Evolutionary conservation across 176 grass and related monocot species (phyloP).

Genomic region (Saccharum officinarum): DNA sequence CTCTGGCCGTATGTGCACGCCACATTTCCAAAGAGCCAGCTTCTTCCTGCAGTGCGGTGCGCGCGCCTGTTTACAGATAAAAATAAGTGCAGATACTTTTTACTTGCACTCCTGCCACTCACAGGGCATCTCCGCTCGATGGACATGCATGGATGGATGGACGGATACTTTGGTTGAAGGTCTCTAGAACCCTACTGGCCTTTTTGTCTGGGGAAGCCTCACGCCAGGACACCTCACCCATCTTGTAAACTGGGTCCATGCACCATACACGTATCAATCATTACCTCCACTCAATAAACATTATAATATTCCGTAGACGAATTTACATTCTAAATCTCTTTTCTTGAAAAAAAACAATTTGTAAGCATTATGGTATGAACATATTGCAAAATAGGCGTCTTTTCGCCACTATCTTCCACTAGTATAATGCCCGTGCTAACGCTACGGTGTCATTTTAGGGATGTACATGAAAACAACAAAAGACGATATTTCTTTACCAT

Average conservation of each 20-base stretch:
- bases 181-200: constrained; percentile 43
- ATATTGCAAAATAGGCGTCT: too few relatives aligned
- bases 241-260: constrained; percentile 33
- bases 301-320: background rate
- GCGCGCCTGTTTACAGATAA: background rate
- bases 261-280: constrained; percentile 48
- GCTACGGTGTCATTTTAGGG: too few relatives aligned
- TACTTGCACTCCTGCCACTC: constrained; percentile 25
- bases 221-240: background rate
- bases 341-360: too few relatives aligned
- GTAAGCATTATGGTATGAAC: too few relatives aligned
- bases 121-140: constrained; percentile 3
- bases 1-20: constrained; percentile 1
- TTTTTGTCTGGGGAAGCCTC: constrained; percentile 50
- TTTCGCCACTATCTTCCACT: too few relatives aligned
- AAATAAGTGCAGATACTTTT: background rate
- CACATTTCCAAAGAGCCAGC: background rate
- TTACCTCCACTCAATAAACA: constrained; percentile 44
- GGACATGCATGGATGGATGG: background rate
- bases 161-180: constrained; percentile 35
- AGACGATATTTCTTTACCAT: too few relatives aligned
- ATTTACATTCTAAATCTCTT: background rate
- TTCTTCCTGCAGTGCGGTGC: background rate
- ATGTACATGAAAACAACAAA: too few relatives aligned
- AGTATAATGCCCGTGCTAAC: too few relatives aligned